Base-by-base conservation (phyloP, 1,139 yeast genomes). In the Candida albicans region DNA sequence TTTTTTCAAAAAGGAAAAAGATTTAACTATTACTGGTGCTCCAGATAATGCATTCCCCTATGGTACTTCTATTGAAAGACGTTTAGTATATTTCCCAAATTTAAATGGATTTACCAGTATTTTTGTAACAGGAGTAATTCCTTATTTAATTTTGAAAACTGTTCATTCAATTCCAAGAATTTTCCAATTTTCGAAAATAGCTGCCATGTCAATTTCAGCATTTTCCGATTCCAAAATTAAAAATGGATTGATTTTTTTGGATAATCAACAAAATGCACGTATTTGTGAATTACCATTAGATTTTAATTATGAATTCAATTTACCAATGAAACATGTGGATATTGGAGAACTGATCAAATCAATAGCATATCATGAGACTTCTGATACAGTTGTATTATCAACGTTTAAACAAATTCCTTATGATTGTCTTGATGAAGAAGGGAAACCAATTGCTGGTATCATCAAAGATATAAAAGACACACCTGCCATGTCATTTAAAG, bases 391-490 rank as follows among this genome's bases (percentile, higher is more conserved):
- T 52, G 73, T 87, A 3, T 71, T 87, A 1, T 82, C 95, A 0
- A 82, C 90, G 0, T 69, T 81, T 41, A 71, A 68, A 29, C 79
- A 79, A 34, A 74, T 81, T 12, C 82, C 82, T 0, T 90, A 81
- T 54, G 70, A 76, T 32, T 83, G 91, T 32, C 61, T 80, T 18
- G 96, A 88, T 56, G 96, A 87, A 56, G 96, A 88, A 51, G 88
- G 81, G 1, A 73, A 75, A 22, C 77, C 76, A 0, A 70, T 86
- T 41, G 81, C 80, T 5, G 95, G 93, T 1, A 67, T 74, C 3
- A 74, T 75, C 46, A 77, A 75, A 12, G 64, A 54, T 55, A 72
- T 52, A 61, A 77, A 59, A 60, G 14, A 29, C 13, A 8, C 32
- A 7, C 54, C 78, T 24, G 89, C 87, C 0, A 57, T 56, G 15